Base-by-base conservation (phyloP, 106 monocot species). In the Apostasia shenzhenica region DNA sequence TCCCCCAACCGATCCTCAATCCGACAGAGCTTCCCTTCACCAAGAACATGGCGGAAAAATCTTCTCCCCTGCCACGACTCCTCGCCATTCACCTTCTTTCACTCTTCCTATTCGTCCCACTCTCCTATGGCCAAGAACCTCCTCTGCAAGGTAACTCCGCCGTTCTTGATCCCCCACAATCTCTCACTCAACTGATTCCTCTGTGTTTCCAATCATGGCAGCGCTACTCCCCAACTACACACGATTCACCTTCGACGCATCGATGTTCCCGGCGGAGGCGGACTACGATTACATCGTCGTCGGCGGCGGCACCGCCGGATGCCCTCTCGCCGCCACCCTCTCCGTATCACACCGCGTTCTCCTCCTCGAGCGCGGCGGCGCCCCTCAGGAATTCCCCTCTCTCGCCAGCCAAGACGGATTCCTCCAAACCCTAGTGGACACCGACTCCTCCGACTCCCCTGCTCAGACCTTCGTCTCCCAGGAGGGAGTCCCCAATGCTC, bases 261-360 rank as follows among this genome's bases (percentile, higher is more conserved):
- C 81, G 4, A 9, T 43, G 45, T 84, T 82, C 69, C 81, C 91
- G 56, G 55, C 66, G 38, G 80, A 80, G 58, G 73, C 79, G 39
- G 67, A 77, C 66, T 84, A 91, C 79, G 91, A 91, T 72, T 91
- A 86, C 84, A 86, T 91, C 70, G 56, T 91, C 13, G 81, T 91
- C 45, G 91, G 90, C 49, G 90, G 86, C 47, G 90, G 91, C 11
- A 86, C 91, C 12, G 68, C 86, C n/a, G 86, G 91, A 6, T 91
- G 91, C 81, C 83, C 91, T 2, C 83, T 91, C 58, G 87, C 87
- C 4, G 84, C 87, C 68, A 84, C 91, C 26, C 86, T 91, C 49
- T 82, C 91, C 41, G 66, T 63, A 7, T 52, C 57, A 10, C 69
- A 75, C 69, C 67, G 54, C 40, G 87, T 86, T 39, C 79, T 91